phyloP scores from a whole-genome alignment of 441 rosid species.

The Populus hybrid region DNA sequence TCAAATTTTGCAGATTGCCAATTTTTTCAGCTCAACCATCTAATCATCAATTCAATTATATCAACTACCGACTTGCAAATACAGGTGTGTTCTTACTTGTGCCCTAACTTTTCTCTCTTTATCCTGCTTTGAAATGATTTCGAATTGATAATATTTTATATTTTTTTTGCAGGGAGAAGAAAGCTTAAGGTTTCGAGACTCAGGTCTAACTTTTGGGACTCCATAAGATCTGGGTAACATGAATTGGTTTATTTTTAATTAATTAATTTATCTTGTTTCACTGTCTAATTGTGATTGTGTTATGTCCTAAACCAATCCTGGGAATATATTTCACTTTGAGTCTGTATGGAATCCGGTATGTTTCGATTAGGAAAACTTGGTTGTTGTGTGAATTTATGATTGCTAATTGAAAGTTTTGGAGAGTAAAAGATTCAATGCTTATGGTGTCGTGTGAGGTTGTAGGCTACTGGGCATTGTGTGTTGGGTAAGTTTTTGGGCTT shows the following conservation, averaged over 20 bases:
- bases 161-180: conserved; percentile 51
- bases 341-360: not conserved
- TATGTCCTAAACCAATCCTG: not conserved
- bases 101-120: not conserved
- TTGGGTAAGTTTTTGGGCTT: not conserved
- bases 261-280: not conserved
- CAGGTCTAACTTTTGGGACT: conserved; percentile 77
- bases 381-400: not conserved
- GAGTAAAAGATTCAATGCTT: too few species aligned
- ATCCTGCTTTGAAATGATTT: not conserved
- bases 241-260: conserved; percentile 7
- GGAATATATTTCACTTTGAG: not conserved
- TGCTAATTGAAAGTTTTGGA: not conserved
- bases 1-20: conserved; percentile 40
- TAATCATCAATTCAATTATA: not conserved
- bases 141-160: not conserved
- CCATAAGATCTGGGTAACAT: conserved; percentile 75
- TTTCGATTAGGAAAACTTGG: not conserved
- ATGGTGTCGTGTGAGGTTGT: not conserved
- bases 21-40: conserved; percentile 24
- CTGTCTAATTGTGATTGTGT: not conserved
- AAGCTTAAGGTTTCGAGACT: conserved; percentile 52
- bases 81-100: not conserved
- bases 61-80: not conserved
- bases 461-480: not conserved